Evolutionary conservation across 129 eudicot genomes (phyloP), one percentile per base, ranked within the genome.

Genomic region (Saussurea involucrata): DNA sequence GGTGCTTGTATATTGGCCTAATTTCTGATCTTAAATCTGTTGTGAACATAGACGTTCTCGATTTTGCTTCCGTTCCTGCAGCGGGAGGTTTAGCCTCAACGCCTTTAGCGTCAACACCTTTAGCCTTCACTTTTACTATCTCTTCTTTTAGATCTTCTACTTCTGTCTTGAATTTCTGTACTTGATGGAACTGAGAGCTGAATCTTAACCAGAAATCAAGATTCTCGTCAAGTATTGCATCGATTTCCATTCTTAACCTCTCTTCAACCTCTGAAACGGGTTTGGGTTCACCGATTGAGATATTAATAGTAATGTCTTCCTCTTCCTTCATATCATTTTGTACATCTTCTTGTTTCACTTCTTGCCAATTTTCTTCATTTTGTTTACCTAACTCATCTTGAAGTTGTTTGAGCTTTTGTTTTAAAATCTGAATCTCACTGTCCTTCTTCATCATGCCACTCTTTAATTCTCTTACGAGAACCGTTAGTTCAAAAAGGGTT

Each of bases 131-230:
- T 69, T 80, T 81, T 9, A 57, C 3, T 18, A 88, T 83, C 61
- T 93, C 98, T 4, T 36, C 72, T 65, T 83, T 82, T 32, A 93
- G 72, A 80, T 90, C 98, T 46, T 81, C 68, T 0, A 87, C 87
- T 69, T 82, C 85, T 1, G 83, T 85, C 65, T 80, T 88, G 73
- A 88, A 93, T 25, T 93, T 91, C 24, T 93, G 97, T 53, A 93
- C 74, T 27, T 90, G 89, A 36, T 86, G 91, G 40, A 84, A 93
- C 28, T 96, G 71, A 18, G 90, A 68, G 81, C 98, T 93, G 32
- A 93, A 90, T 77, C 95, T 86, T 32, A 93, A 66, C 98, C 98
- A 93, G 79, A 90, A 93, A 63, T 85, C 96, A 29, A 93, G 81
- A 70, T 93, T 93, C 46, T 87, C 97, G 24, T 93, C 98, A 8